These are phyloP conservation scores for Globisporangium solare DNA, from an alignment of 352 stramenopile genomes.

Conservation along the genomic window DNA sequence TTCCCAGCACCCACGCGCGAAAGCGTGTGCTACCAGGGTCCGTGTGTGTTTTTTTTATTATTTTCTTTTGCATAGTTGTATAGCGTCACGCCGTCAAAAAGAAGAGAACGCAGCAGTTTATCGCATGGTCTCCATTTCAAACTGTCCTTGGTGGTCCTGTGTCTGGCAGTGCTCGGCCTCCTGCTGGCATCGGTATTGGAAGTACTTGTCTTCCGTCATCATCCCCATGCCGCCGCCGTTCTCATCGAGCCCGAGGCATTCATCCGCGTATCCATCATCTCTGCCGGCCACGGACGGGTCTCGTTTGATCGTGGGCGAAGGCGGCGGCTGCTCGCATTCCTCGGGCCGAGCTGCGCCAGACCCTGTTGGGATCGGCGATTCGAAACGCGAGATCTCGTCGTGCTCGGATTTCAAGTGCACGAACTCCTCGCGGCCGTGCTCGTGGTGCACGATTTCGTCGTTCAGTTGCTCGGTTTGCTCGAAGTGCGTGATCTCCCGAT, in stretches of 20 bases:
- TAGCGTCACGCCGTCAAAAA: not conserved
- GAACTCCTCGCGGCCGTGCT: conserved; percentile 77
- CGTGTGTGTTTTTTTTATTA: not conserved
- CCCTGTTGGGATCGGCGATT: conserved; percentile 53
- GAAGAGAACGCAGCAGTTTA: conserved; percentile 3
- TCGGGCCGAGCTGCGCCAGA: conserved; percentile 27
- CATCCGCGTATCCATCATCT: not conserved
- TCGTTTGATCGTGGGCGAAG: conserved; percentile 74
- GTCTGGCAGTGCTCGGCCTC: conserved; percentile 10
- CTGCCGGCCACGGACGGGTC: conserved; percentile 34
- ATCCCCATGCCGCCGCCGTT: conserved; percentile 8
- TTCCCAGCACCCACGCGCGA: not conserved
- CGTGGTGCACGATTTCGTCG: conserved; percentile 76
- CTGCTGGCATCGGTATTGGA: conserved; percentile 4
- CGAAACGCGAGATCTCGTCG: conserved; percentile 82
- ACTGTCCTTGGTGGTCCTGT: conserved; percentile 4
- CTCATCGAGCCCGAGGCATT: conserved; percentile 3
- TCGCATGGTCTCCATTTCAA: conserved; percentile 15
- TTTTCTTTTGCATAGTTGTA: no score
- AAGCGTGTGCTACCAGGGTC: not conserved
- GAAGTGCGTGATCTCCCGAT: conserved; percentile 84
- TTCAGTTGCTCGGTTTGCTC: conserved; percentile 81
- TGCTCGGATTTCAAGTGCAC: conserved; percentile 78
- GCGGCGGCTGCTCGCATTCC: conserved; percentile 69
- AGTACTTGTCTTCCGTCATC: conserved; percentile 7